These are phyloP conservation scores for Elsinoe arachidis DNA, from an alignment of 2,329 filamentous ascomycete species.

Conservation along the genomic window DNA sequence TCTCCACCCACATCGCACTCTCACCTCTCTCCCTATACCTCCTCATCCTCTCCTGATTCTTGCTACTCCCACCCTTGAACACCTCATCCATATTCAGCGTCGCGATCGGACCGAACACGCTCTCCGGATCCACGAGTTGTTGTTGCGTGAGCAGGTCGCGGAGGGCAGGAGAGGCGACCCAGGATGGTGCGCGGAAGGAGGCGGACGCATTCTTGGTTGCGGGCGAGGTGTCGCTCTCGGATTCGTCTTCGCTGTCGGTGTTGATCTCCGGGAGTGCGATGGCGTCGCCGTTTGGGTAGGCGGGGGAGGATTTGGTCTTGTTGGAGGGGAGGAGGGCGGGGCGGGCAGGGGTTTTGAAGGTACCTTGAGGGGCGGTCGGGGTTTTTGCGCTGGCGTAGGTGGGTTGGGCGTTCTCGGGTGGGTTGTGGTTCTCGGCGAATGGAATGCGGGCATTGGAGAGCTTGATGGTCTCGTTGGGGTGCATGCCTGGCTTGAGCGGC, in stretches of 20 bases:
- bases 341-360: conserved; percentile 61
- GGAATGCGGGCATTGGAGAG: conserved; percentile 82
- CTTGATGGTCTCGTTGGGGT: conserved; percentile 77
- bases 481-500: conserved; percentile 37
- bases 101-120: conserved; percentile 80
- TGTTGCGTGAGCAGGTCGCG: conserved; percentile 67
- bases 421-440: conserved; percentile 64
- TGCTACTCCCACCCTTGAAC: conserved; percentile 54
- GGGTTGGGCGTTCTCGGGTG: conserved; percentile 28
- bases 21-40: conserved; percentile 86
- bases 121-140: conserved; percentile 73
- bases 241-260: conserved; percentile 86
- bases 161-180: conserved; percentile 83
- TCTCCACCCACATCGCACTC: conserved; percentile 85
- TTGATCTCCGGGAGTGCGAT: conserved; percentile 93
- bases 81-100: conserved; percentile 94
- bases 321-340: conserved; percentile 42
- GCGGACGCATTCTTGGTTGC: conserved; percentile 37
- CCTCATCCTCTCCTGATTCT: conserved; percentile 75
- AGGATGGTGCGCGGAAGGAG: conserved; percentile 61
- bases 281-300: conserved; percentile 78
- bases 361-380: conserved; percentile 13
- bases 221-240: conserved; percentile 44
- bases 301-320: conserved; percentile 63
- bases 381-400: conserved; percentile 16